Conservation (phyloP, 2,329 filamentous ascomycete genomes). For the Whalleya microplaca region DNA sequence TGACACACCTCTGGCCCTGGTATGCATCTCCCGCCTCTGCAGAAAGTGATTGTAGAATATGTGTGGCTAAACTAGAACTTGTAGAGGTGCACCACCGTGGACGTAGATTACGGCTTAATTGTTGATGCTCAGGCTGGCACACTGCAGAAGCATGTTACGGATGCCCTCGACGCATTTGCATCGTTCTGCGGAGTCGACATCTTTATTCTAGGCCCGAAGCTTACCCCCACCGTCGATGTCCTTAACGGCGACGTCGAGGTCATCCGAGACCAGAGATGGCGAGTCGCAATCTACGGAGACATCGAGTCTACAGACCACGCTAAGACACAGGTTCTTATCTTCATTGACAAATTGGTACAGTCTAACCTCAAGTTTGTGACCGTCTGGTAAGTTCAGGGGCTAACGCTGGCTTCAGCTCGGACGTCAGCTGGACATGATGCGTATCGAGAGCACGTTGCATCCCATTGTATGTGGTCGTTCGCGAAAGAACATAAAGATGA, state of each 20-base stretch:
- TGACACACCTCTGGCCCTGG: slow-evolving; percentile 88
- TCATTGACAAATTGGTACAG: slow-evolving; percentile 91
- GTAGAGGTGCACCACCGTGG: slow-evolving; percentile 89
- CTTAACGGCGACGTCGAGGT: slow-evolving; percentile 80
- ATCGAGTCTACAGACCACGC: slow-evolving; percentile 95
- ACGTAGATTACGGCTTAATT: slow-evolving; percentile 89
- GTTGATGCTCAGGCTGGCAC: slow-evolving; percentile 71
- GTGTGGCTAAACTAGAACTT: slow-evolving; percentile 36
- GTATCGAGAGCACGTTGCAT: slow-evolving; percentile 64
- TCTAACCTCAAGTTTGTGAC: slow-evolving; percentile 4
- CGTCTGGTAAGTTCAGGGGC: slow-evolving; percentile 4
- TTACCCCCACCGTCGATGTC: slow-evolving; percentile 75
- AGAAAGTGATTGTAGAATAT: slow-evolving; percentile 16
- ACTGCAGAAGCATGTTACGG: slow-evolving; percentile 75
- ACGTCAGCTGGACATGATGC: slow-evolving; percentile 36
- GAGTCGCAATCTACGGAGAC: slow-evolving; percentile 93
- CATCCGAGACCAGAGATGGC: slow-evolving; percentile 86
- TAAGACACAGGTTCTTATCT: slow-evolving; percentile 93
- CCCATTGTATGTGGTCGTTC: slow-evolving; percentile 91
- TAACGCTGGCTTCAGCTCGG: slow-evolving; percentile 34
- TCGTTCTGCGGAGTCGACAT: slow-evolving; percentile 93
- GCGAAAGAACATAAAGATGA: slow-evolving; percentile 96
- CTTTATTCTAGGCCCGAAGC: slow-evolving; percentile 89
- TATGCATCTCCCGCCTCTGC: slow-evolving; percentile 53
- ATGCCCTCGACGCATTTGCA: slow-evolving; percentile 85